Conservation (phyloP, 345 rosid species). For the Limnanthes douglasii region DNA sequence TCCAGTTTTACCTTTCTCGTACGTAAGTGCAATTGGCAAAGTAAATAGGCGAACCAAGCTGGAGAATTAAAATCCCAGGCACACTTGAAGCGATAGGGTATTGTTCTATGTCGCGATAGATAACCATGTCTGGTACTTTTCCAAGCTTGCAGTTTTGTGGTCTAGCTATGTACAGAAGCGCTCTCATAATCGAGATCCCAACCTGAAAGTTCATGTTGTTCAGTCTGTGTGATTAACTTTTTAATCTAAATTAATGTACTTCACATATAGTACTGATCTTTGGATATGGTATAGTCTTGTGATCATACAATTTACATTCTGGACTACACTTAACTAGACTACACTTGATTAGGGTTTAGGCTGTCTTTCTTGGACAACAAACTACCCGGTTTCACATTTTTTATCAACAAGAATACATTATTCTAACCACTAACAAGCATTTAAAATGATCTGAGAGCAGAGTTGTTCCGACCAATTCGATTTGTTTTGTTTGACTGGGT, state of each 20-base stretch:
- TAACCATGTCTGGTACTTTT: constrained; percentile 28
- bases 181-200: constrained; percentile 45
- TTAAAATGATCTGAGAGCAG: too few species aligned
- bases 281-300: too few species aligned
- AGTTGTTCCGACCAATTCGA: too few species aligned
- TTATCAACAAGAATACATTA: too few species aligned
- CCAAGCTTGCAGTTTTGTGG: constrained; percentile 73
- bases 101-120: constrained; percentile 60
- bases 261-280: too few species aligned
- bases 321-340: too few species aligned
- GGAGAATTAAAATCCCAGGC: constrained; percentile 45
- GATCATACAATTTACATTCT: too few species aligned
- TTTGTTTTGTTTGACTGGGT: too few species aligned
- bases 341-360: too few species aligned
- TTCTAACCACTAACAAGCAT: too few species aligned
- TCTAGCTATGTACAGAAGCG: constrained; percentile 57
- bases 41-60: constrained; percentile 81
- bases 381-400: too few species aligned
- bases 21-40: constrained; percentile 63
- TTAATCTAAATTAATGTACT: neutral
- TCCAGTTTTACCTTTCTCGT: constrained; percentile 31
- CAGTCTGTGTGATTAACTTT: neutral
- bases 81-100: constrained; percentile 27
- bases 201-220: constrained; percentile 14
- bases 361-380: too few species aligned